These are phyloP conservation scores for Panaeolus papilionaceus DNA, from an alignment of 768 basidiomycete genomes.

Conservation along the genomic window DNA sequence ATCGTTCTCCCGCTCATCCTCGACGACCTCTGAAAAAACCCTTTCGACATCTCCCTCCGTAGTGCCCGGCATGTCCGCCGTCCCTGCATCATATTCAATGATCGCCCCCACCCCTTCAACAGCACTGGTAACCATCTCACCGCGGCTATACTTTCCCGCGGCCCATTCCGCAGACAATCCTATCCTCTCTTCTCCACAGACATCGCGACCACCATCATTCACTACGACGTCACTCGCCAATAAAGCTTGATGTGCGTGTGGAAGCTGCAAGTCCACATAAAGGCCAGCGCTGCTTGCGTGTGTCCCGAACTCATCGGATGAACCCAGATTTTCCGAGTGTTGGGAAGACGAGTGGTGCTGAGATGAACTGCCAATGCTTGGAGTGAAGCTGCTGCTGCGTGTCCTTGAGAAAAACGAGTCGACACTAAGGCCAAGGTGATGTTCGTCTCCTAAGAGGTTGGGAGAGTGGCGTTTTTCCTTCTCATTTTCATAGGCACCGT, in stretches of 20 bases:
- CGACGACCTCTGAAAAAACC: not conserved
- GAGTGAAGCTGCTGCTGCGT: constrained; percentile 3
- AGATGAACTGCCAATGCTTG: constrained; percentile 1
- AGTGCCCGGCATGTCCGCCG: not conserved
- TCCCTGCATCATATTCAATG: not conserved
- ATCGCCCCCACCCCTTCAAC: constrained; percentile 1
- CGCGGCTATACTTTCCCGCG: not conserved
- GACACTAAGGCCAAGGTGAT: not conserved
- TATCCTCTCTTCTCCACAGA: not conserved
- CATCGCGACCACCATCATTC: constrained; percentile 3
- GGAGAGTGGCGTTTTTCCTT: not conserved
- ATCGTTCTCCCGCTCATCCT: constrained; percentile 5
- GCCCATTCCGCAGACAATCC: constrained; percentile 6
- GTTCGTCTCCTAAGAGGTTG: not conserved
- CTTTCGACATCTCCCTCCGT: not conserved
- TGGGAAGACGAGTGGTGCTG: not conserved
- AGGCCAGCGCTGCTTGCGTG: not conserved
- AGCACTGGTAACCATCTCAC: not conserved
- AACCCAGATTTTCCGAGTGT: not conserved
- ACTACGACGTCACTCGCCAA: not conserved
- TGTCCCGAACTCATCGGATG: not conserved
- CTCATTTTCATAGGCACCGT: not conserved
- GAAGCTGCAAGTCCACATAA: not conserved
- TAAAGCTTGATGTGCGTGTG: not conserved
- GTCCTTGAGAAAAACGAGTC: not conserved